Evolutionary conservation across 441 rosid species (phyloP).

Genomic region (Macaranga tanarius): DNA sequence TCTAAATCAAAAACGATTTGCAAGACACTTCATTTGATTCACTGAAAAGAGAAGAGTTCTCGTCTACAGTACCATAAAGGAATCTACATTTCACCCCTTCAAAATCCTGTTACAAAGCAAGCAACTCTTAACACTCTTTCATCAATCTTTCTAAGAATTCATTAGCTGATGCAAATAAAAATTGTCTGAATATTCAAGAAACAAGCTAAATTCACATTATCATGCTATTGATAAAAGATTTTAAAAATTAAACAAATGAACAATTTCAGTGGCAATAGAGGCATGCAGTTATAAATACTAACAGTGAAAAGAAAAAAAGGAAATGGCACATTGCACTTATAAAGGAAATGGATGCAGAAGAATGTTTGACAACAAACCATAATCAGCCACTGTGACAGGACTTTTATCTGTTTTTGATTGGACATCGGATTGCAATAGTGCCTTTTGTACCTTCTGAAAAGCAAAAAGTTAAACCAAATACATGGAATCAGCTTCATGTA

Average conservation of each 20-base stretch:
- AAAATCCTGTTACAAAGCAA: not conserved
- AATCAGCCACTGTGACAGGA: conserved; percentile 97
- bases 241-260: not conserved
- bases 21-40: too few species aligned
- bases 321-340: not conserved
- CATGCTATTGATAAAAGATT: too few species aligned
- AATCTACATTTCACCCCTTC: not conserved
- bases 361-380: conserved; percentile 49
- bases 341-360: conserved; percentile 1
- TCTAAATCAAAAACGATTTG: too few species aligned
- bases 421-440: conserved; percentile 73
- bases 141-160: not conserved
- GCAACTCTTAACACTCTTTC: not conserved
- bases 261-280: not conserved
- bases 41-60: too few species aligned
- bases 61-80: too few species aligned
- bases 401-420: conserved; percentile 78
- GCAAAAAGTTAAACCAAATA: conserved; percentile 4
- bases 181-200: not conserved
- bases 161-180: too few species aligned
- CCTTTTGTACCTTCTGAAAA: conserved; percentile 77
- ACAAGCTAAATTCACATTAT: too few species aligned
- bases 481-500: conserved; percentile 18
- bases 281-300: not conserved
- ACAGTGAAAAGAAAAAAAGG: conserved; percentile 5